Percentiles rank a stretch among this genome's conserved stretches.
phyloP scores from a whole-genome alignment of 1,284 basidiomycete genomes.

The Omphalotus olearius region DNA sequence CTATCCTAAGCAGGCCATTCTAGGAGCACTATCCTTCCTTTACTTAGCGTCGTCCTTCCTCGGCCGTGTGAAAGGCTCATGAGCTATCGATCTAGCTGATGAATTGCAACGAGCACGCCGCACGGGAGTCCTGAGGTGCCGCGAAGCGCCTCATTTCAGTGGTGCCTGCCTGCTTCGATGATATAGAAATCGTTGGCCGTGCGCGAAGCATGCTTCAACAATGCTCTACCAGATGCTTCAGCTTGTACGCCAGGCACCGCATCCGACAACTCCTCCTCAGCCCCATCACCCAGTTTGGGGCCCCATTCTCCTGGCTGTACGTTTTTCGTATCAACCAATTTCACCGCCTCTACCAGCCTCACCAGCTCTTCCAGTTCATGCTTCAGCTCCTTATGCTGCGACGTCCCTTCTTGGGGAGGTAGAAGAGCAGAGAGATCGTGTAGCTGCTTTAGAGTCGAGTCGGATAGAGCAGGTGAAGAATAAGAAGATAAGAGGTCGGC shows the following conservation, averaged over 20 bases:
- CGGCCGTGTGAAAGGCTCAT: too few relatives aligned
- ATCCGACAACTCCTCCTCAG: slow-evolving; percentile 28
- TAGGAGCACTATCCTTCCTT: too few relatives aligned
- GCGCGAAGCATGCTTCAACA: slow-evolving; percentile 48
- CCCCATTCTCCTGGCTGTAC: slow-evolving; percentile 15
- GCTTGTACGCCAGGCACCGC: not conserved
- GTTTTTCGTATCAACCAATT: slow-evolving; percentile 45
- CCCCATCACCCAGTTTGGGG: slow-evolving; percentile 23
- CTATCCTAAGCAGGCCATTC: too few relatives aligned
- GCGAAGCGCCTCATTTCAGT: too few relatives aligned
- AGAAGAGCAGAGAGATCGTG: slow-evolving; percentile 67
- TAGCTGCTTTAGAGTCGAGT: slow-evolving; percentile 52
- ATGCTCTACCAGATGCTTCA: slow-evolving; percentile 31
- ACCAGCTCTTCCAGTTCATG: slow-evolving; percentile 64
- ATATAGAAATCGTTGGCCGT: slow-evolving; percentile 39
- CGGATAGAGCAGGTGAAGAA: slow-evolving; percentile 56
- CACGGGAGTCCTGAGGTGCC: too few relatives aligned
- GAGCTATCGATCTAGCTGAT: too few relatives aligned
- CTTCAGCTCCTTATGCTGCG: slow-evolving; percentile 45
- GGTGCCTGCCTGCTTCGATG: slow-evolving; percentile 31
- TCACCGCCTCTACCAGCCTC: slow-evolving; percentile 74
- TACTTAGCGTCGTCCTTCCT: too few relatives aligned
- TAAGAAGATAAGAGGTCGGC: slow-evolving; percentile 70
- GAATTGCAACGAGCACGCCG: too few relatives aligned
- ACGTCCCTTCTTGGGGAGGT: slow-evolving; percentile 53